Evolutionary conservation across 2,329 filamentous ascomycete genomes (phyloP).

Genomic region (Verticillium dahliae): DNA sequence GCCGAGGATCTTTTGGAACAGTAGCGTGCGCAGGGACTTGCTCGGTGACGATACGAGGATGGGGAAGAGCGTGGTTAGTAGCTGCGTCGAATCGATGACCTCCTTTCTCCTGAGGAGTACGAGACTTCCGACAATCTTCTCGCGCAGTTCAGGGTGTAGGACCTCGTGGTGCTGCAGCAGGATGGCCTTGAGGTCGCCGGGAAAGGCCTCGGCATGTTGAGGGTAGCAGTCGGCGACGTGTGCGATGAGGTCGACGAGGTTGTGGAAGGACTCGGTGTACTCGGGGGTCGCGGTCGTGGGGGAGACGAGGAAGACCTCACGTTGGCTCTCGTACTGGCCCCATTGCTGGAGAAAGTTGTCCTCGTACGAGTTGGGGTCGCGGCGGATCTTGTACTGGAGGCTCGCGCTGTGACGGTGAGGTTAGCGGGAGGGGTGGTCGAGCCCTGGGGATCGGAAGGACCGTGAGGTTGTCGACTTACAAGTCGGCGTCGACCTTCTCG

Average conservation of each 20-base stretch:
- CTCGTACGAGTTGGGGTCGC: slow-evolving; percentile 83
- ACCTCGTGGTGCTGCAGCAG: slow-evolving; percentile 75
- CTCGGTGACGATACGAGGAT: slow-evolving; percentile 88
- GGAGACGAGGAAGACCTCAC: slow-evolving; percentile 83
- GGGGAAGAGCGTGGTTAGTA: slow-evolving; percentile 89
- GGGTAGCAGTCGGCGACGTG: slow-evolving; percentile 94
- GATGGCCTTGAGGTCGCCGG: slow-evolving; percentile 74
- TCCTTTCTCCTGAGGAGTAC: slow-evolving; percentile 87
- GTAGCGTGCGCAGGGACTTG: slow-evolving; percentile 75
- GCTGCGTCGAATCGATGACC: slow-evolving; percentile 73
- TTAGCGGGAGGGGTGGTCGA: slow-evolving; percentile 15
- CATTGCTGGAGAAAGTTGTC: slow-evolving; percentile 86
- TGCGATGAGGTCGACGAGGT: slow-evolving; percentile 87
- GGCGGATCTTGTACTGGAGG: slow-evolving; percentile 84
- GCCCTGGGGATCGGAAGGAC: background rate
- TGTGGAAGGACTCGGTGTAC: slow-evolving; percentile 76
- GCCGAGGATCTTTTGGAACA: slow-evolving; percentile 85
- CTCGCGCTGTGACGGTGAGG: slow-evolving; percentile 52
- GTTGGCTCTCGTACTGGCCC: slow-evolving; percentile 84
- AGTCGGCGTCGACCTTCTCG: slow-evolving; percentile 90
- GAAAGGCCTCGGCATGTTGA: slow-evolving; percentile 68
- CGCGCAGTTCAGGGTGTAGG: slow-evolving; percentile 76
- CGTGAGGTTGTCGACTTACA: slow-evolving; percentile 39
- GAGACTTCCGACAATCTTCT: slow-evolving; percentile 90
- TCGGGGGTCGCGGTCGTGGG: slow-evolving; percentile 72